A percentile compares a stretch with the other conserved stretches of the same genome.
Conservation (phyloP, 2,329 filamentous ascomycete genomes). For the Talaromyces atroroseus region DNA sequence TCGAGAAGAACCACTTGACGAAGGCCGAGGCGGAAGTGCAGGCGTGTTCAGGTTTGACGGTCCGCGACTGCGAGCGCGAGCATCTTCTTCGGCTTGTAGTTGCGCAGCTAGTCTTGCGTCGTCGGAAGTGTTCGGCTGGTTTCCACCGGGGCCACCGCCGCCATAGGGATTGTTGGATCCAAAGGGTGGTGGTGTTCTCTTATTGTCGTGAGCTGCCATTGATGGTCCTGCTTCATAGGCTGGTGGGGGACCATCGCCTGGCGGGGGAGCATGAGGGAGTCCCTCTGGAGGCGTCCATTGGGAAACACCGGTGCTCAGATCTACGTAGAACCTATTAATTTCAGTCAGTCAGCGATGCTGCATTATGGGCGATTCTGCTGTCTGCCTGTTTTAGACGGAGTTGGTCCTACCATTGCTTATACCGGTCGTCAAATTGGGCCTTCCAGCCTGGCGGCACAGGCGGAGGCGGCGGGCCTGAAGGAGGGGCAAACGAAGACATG, state of each 20-base stretch:
- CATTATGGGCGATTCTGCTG: neutral
- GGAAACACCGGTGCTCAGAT: conserved; percentile 79
- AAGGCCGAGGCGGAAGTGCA: conserved; percentile 1
- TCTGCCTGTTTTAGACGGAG: neutral
- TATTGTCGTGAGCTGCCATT: conserved; percentile 34
- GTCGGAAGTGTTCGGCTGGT: conserved; percentile 46
- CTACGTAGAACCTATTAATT: conserved; percentile 73
- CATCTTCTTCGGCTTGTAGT: conserved; percentile 79
- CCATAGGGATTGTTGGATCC: conserved; percentile 71
- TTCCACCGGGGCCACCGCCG: conserved; percentile 11
- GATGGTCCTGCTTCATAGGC: conserved; percentile 49
- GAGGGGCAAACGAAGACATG: conserved; percentile 37
- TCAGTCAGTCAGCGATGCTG: neutral
- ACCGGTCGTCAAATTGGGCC: conserved; percentile 78
- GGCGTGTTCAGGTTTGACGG: conserved; percentile 26
- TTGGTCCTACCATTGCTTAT: conserved; percentile 65
- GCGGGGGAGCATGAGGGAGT: conserved; percentile 46
- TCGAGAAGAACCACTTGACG: neutral
- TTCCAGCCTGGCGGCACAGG: conserved; percentile 74
- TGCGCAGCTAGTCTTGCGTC: conserved; percentile 70
- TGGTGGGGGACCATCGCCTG: conserved; percentile 38
- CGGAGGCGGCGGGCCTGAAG: conserved; percentile 52
- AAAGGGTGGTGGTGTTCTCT: conserved; percentile 31
- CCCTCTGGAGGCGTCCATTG: conserved; percentile 82
- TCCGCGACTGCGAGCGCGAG: conserved; percentile 42